A percentile compares a stretch with the other conserved stretches of the same genome.
phyloP scores from a whole-genome alignment of 2,329 filamentous ascomycete species.

The Arthrobotrys entomopaga region DNA sequence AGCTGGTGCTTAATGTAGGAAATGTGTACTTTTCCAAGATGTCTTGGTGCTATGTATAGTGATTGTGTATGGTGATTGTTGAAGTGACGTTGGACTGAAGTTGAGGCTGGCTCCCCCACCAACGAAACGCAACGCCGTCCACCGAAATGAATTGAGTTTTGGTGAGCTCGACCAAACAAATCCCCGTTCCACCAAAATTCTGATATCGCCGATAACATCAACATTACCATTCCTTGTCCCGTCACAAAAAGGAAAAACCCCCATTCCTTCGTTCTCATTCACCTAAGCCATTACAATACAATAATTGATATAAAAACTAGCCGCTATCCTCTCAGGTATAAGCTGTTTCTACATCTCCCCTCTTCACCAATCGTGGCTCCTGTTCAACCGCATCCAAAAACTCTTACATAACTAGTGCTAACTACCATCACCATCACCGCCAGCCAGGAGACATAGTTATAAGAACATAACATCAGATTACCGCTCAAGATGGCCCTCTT shows the following conservation, averaged over 20 bases:
- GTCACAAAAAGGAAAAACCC: conserved; percentile 34
- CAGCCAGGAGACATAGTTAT: neutral
- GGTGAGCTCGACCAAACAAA: conserved; percentile 25
- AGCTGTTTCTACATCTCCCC: conserved; percentile 5
- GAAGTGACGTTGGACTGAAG: neutral
- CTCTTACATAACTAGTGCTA: conserved; percentile 1
- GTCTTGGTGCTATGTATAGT: neutral
- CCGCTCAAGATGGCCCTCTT: conserved; percentile 33
- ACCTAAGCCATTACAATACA: neutral
- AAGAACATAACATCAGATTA: neutral
- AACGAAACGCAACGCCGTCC: too few species aligned
- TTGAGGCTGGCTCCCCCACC: conserved; percentile 17
- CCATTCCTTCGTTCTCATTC: conserved; percentile 22
- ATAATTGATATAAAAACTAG: conserved; percentile 38
- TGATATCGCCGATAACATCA: conserved; percentile 45
- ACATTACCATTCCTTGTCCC: conserved; percentile 22
- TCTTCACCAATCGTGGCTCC: neutral
- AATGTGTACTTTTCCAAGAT: neutral
- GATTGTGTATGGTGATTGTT: neutral
- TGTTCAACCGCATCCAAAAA: conserved; percentile 7
- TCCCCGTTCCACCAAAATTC: conserved; percentile 7
- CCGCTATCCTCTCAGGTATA: conserved; percentile 23
- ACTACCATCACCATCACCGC: conserved; percentile 17
- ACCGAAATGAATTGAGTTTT: conserved; percentile 30
- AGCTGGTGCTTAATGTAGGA: neutral